Percentiles rank a stretch among this genome's conserved stretches.
Conservation (phyloP, 176 grass and related monocot species). For the Typha latifolia region DNA sequence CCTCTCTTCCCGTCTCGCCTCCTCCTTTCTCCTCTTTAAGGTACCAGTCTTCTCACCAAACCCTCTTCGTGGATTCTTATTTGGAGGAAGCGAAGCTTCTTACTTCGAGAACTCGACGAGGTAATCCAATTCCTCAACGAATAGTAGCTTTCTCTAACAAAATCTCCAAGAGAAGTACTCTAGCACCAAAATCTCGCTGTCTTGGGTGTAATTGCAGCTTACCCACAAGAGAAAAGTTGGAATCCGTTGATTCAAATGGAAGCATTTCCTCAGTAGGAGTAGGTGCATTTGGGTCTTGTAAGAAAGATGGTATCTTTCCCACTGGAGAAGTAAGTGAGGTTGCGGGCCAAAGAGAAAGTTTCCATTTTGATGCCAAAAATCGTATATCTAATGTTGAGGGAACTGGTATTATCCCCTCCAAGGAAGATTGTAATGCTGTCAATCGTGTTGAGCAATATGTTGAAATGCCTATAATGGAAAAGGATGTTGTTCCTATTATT, state of each 20-base stretch:
- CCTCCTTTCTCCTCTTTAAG: conserved; percentile 9
- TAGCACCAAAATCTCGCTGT: conserved; percentile 9
- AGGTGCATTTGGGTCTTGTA: neutral
- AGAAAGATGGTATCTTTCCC: neutral
- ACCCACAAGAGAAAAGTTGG: conserved; percentile 2
- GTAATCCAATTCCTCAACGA: conserved; percentile 20
- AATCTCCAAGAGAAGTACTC: neutral
- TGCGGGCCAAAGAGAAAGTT: neutral
- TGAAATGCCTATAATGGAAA: neutral
- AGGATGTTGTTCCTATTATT: neutral
- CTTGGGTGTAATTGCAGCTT: conserved; percentile 16
- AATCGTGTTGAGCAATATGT: neutral
- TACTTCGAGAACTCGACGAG: conserved; percentile 12
- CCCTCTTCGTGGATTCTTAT: neutral
- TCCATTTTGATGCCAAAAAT: neutral
- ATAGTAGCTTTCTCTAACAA: conserved; percentile 12
- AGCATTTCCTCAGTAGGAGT: neutral
- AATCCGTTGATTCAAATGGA: conserved; percentile 16
- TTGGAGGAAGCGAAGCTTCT: conserved; percentile 2
- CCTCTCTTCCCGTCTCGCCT: conserved; percentile 30
- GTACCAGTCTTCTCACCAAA: neutral
- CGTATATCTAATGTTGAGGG: no score
- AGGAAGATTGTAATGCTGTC: no score
- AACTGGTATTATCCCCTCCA: neutral
- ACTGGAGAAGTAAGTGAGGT: neutral